A percentile compares a stretch with the other conserved stretches of the same genome.
Conservation (phyloP, 2,329 filamentous ascomycete genomes). For the Cladobotryum mycophilum region DNA sequence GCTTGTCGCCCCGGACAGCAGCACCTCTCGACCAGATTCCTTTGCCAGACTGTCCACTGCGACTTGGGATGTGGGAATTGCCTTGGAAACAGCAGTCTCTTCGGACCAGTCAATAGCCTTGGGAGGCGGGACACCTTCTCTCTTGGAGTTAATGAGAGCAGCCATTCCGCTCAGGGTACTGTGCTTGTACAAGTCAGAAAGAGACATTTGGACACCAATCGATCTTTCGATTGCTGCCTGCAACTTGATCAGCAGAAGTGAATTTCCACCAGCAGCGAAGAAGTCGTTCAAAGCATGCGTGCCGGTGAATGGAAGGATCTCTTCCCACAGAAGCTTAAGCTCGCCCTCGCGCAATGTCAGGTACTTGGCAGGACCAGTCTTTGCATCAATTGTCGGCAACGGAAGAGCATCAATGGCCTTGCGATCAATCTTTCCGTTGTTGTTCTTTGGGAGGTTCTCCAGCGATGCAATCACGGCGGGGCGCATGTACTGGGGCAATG, state of each 20-base stretch:
- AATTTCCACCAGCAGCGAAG: conserved; percentile 31
- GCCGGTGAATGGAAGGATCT: conserved; percentile 13
- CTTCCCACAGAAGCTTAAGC: conserved; percentile 13
- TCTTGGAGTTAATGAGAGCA: conserved; percentile 18
- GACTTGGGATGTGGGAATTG: too few species aligned
- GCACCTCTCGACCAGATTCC: neutral
- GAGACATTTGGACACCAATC: conserved; percentile 24
- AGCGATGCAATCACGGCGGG: conserved; percentile 23
- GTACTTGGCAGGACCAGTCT: neutral
- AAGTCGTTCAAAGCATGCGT: conserved; percentile 22
- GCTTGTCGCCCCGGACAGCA: conserved; percentile 32
- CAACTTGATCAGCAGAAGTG: conserved; percentile 31
- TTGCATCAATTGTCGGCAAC: conserved; percentile 10
- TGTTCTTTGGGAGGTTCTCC: conserved; percentile 22
- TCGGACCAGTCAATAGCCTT: conserved; percentile 32
- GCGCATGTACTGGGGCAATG: conserved; percentile 29
- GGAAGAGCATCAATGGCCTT: conserved; percentile 17
- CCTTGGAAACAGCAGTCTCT: conserved; percentile 23
- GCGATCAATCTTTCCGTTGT: conserved; percentile 26
- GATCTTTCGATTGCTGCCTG: conserved; percentile 23
- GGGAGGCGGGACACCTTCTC: neutral
- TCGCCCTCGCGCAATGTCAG: conserved; percentile 11
- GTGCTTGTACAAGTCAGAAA: conserved; percentile 32
- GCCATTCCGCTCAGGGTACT: conserved; percentile 36
- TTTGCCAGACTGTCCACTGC: conserved; percentile 1